These are phyloP conservation scores for Quercus tomentella DNA, from an alignment of 331 rosid species.

Conservation along the genomic window DNA sequence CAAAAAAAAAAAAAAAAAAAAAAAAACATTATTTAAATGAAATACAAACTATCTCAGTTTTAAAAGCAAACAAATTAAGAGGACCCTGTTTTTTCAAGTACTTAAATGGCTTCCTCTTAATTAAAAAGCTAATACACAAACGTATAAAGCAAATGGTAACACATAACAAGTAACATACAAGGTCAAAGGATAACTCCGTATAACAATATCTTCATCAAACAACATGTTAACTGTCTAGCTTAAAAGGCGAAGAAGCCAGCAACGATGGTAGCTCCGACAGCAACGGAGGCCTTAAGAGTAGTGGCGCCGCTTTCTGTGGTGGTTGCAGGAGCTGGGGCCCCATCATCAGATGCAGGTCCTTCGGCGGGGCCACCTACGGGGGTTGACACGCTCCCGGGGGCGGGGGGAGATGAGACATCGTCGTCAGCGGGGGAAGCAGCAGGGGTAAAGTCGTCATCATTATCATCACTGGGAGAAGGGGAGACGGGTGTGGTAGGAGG, in stretches of 20 bases:
- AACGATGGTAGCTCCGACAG: constrained; percentile 9
- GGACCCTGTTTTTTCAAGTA: background rate
- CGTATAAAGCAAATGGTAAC: background rate
- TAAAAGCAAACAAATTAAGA: background rate
- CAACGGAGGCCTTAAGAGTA: constrained; percentile 11
- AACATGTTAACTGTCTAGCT: background rate
- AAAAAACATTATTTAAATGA: background rate
- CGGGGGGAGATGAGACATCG: background rate
- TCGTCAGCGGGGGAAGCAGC: background rate
- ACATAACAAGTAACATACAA: background rate
- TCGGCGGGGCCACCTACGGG: constrained; percentile 15
- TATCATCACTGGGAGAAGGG: too few relatives aligned
- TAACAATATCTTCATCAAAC: background rate
- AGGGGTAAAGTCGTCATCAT: background rate
- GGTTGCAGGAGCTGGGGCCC: background rate
- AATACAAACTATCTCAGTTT: background rate
- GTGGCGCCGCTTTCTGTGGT: background rate
- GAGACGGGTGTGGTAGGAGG: background rate
- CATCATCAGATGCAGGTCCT: background rate
- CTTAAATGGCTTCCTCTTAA: background rate
- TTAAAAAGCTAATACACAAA: background rate
- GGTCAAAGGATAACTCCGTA: background rate
- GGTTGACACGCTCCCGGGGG: constrained; percentile 31
- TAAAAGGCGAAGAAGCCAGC: constrained; percentile 28
- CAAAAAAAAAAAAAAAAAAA: too few relatives aligned